phyloP scores from a whole-genome alignment of 208 protist species.

The Leishmania tarentolae region DNA sequence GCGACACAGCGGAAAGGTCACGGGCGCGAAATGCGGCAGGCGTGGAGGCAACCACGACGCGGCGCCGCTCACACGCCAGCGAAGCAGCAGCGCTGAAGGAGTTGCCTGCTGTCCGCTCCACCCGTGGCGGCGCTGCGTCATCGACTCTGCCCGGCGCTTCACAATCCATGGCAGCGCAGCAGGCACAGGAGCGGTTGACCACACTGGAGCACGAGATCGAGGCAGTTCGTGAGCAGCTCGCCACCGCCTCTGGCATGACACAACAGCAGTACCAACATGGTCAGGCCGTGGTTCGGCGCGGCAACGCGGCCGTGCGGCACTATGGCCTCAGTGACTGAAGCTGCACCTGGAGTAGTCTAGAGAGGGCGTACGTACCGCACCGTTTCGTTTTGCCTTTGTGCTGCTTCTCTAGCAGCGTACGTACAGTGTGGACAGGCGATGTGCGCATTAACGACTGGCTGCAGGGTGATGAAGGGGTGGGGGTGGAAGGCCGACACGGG shows the following conservation, averaged over 20 bases:
- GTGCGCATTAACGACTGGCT: background rate
- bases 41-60: background rate
- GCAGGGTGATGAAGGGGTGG: background rate
- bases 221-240: slow-evolving; percentile 60
- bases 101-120: slow-evolving; percentile 17
- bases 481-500: background rate
- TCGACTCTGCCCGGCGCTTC: background rate
- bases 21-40: background rate
- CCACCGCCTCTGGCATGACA: slow-evolving; percentile 14
- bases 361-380: background rate
- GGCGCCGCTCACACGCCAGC: background rate
- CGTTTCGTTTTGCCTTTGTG: background rate
- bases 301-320: slow-evolving; percentile 62
- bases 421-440: background rate
- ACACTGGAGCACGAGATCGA: slow-evolving; percentile 71
- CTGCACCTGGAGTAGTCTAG: background rate
- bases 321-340: slow-evolving; percentile 55
- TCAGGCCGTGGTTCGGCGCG: slow-evolving; percentile 48
- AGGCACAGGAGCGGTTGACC: slow-evolving; percentile 27
- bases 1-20: background rate
- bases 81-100: background rate
- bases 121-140: slow-evolving; percentile 5
- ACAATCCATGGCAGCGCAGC: slow-evolving; percentile 8
- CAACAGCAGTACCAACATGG: slow-evolving; percentile 16
- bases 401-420: background rate